A percentile compares a stretch with the other conserved stretches of the same genome.
These are phyloP conservation scores for Apiotrichum mycotoxinovorans DNA, from an alignment of 1,284 basidiomycete genomes.

Conservation along the genomic window DNA sequence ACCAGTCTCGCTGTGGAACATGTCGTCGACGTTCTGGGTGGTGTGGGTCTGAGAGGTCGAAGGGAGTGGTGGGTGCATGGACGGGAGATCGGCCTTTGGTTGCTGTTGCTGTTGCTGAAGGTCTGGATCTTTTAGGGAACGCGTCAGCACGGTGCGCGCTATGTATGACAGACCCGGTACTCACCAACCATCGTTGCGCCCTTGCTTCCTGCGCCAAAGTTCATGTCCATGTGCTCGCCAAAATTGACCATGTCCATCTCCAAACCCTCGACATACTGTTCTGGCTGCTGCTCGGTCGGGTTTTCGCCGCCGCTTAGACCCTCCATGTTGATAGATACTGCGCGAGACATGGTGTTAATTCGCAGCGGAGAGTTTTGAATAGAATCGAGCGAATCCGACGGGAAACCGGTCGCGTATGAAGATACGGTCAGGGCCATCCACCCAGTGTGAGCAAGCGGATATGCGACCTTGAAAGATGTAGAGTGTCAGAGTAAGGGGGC, in stretches of 20 bases:
- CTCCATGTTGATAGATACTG: slow-evolving; percentile 23
- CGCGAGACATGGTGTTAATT: slow-evolving; percentile 17
- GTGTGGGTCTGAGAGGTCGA: background rate
- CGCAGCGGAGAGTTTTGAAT: background rate
- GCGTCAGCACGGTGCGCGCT: background rate
- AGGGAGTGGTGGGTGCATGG: slow-evolving; percentile 1
- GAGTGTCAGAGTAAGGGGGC: background rate
- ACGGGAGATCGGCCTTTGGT: background rate
- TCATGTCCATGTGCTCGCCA: slow-evolving; percentile 42
- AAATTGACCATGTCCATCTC: slow-evolving; percentile 47
- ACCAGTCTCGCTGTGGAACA: slow-evolving; percentile 45
- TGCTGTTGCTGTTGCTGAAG: slow-evolving; percentile 2
- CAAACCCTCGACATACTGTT: slow-evolving; percentile 16
- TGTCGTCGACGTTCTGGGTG: slow-evolving; percentile 28
- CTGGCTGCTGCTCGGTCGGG: slow-evolving; percentile 6
- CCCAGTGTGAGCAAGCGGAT: background rate
- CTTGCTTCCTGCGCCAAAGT: slow-evolving; percentile 31
- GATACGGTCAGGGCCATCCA: slow-evolving; percentile 23
- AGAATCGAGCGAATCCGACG: slow-evolving; percentile 19
- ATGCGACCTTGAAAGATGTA: background rate
- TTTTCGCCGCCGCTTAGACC: slow-evolving; percentile 14
- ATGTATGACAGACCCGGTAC: background rate
- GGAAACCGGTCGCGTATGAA: slow-evolving; percentile 18
- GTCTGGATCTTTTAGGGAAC: slow-evolving; percentile 3
- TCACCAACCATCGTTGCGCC: slow-evolving; percentile 10